phyloP scores from a whole-genome alignment of 106 monocot genomes.

The Allium fistulosum region DNA sequence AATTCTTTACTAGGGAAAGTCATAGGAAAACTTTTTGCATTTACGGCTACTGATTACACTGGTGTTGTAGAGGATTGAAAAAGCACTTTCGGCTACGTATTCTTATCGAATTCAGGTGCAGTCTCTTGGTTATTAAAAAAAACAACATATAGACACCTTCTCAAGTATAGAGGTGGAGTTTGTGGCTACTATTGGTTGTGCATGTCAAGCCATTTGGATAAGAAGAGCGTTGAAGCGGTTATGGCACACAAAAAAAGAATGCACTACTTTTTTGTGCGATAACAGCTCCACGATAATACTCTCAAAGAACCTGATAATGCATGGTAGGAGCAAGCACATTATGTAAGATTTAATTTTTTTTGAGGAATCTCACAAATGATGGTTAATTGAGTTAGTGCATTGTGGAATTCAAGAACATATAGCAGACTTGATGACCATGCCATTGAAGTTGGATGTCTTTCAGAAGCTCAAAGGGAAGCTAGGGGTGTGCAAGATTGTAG shows the following conservation, averaged over 20 bases:
- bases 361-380: neutral
- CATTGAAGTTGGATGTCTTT: neutral
- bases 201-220: neutral
- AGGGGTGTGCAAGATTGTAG: neutral
- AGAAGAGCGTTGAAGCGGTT: neutral
- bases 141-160: neutral
- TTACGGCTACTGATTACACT: neutral
- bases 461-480: neutral
- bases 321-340: slow-evolving; percentile 1
- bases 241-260: neutral
- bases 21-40: neutral
- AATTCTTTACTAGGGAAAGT: neutral
- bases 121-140: neutral
- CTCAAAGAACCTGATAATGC: neutral
- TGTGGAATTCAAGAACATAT: neutral
- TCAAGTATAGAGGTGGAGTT: neutral
- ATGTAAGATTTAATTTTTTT: neutral
- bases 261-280: slow-evolving; percentile 1
- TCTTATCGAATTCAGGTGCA: neutral
- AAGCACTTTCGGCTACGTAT: neutral
- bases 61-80: neutral
- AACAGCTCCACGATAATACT: neutral
- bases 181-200: neutral
- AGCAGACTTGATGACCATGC: slow-evolving; percentile 5
- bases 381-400: neutral